Evolutionary conservation across 495 filamentous ascomycete genomes (phyloP), one percentile per base, ranked within the genome.

Genomic region (Filosporella fistucella): DNA sequence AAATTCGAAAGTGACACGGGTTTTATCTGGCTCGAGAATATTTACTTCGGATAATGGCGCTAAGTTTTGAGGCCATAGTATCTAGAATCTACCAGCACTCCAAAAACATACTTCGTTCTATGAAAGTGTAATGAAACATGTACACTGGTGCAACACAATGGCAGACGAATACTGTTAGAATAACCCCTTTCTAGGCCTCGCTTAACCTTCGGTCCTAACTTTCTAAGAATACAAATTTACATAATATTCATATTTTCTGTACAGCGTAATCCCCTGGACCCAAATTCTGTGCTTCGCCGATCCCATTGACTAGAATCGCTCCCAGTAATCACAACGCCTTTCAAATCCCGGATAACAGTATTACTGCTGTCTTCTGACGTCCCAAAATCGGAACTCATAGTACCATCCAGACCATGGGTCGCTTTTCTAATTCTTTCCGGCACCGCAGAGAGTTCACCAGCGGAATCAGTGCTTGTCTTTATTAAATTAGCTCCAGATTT

Each of bases 321-420:
- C 20, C 33, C 39, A 17, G 16, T 34, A 3, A 34, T 35, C 18
- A 22, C 39, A 24, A 5, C 28, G 1, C 36, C 41, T 14, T 16
- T 18, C 6, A 48, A 20, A 4, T 51, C 52, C 4, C 35, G 25
- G n/a, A 55, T 36, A 14, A 54, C 45, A 20, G 51, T 58, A 26
- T 42, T 39, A 36, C 14, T 51, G 18, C 45, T 54, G 5, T 44
- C 42, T n/a, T 57, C 47, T 17, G 55, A 57, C 17, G 14, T 42
- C 18, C 39, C 20, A 12, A 13, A 13, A 11, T 13, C 20, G 11
- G 50, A 43, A 18, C 47, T 47, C 2, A 12, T 20, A 30, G 41
- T 37, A 35, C 57, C 50, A 37, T 57, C 49, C 18, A 52, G 29
- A 35, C 50, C 46, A 37, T 48, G 49, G 14, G 41, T 13, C 25